Percentiles rank a stretch among this genome's conserved stretches.
Conservation (phyloP, 352 stramenopile species). For the Globisporangium apiculatum region DNA sequence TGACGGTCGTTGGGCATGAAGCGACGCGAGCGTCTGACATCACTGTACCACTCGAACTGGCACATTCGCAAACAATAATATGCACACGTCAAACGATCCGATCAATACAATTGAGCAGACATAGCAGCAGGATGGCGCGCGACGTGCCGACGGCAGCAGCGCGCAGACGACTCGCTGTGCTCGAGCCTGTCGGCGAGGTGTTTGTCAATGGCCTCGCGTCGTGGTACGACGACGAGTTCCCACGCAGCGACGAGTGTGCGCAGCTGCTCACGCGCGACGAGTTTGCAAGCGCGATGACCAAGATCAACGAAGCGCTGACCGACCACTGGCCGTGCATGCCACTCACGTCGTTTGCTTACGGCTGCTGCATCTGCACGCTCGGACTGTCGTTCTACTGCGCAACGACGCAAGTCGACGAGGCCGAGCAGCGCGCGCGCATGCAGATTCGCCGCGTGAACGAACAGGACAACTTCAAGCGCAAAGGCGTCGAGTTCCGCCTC, state of each 20-base stretch:
- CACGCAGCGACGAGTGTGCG: slow-evolving; percentile 26
- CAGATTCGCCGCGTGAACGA: slow-evolving; percentile 71
- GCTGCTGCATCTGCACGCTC: slow-evolving; percentile 77
- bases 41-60: too few relatives aligned
- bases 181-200: too few relatives aligned
- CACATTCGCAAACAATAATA: too few relatives aligned
- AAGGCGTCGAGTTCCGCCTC: slow-evolving; percentile 57
- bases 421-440: slow-evolving; percentile 49
- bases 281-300: slow-evolving; percentile 49
- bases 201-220: slow-evolving; percentile 54
- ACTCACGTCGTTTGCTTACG: slow-evolving; percentile 72
- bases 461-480: slow-evolving; percentile 46
- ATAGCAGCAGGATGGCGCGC: slow-evolving; percentile 17
- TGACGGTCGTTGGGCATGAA: too few relatives aligned
- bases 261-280: slow-evolving; percentile 53
- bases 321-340: slow-evolving; percentile 84
- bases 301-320: slow-evolving; percentile 75
- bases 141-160: background rate
- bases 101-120: too few relatives aligned
- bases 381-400: slow-evolving; percentile 81
- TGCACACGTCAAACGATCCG: too few relatives aligned
- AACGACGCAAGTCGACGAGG: slow-evolving; percentile 61
- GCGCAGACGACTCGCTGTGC: slow-evolving; percentile 32
- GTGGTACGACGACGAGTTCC: slow-evolving; percentile 72
- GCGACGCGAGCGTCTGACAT: too few relatives aligned